These are phyloP conservation scores for Stevia rebaudiana DNA, from an alignment of 140 eudicot species.

Conservation along the genomic window DNA sequence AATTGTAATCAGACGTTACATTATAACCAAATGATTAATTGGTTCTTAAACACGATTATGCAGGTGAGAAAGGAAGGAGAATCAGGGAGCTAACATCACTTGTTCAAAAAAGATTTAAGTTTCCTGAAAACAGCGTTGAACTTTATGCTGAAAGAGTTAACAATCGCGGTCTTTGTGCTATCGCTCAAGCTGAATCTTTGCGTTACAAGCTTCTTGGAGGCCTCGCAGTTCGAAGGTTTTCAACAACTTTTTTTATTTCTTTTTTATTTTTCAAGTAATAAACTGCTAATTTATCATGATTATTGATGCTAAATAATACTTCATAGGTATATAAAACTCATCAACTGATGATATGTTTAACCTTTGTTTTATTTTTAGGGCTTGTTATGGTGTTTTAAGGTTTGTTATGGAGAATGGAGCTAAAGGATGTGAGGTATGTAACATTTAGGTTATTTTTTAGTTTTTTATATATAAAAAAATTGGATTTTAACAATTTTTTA, in stretches of 20 bases:
- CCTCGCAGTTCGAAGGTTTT: slow-evolving; percentile 9
- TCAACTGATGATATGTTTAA: background rate
- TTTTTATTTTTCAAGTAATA: background rate
- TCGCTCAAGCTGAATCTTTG: slow-evolving; percentile 9
- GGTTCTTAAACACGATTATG: background rate
- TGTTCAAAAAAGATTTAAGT: slow-evolving; percentile 12
- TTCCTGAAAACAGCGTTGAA: slow-evolving; percentile 10
- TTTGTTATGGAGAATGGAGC: slow-evolving; percentile 87
- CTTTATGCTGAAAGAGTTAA: slow-evolving; percentile 14
- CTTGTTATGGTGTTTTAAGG: slow-evolving; percentile 85
- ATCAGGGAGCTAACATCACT: slow-evolving; percentile 13
- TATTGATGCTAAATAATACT: background rate
- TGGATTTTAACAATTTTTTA: too few relatives aligned
- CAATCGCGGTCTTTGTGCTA: background rate
- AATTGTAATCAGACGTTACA: background rate
- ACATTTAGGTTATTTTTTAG: background rate
- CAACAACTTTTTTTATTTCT: background rate
- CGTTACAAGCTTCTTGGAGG: slow-evolving; percentile 16
- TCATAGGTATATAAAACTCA: background rate
- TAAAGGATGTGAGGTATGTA: slow-evolving; percentile 75
- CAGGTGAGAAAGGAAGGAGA: slow-evolving; percentile 15
- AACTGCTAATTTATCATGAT: background rate
- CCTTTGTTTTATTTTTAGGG: slow-evolving; percentile 50
- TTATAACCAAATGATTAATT: background rate
- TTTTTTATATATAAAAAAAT: too few relatives aligned